phyloP scores from a whole-genome alignment of 2,329 filamentous ascomycete species.

The Teratosphaeria gauchensis region DNA sequence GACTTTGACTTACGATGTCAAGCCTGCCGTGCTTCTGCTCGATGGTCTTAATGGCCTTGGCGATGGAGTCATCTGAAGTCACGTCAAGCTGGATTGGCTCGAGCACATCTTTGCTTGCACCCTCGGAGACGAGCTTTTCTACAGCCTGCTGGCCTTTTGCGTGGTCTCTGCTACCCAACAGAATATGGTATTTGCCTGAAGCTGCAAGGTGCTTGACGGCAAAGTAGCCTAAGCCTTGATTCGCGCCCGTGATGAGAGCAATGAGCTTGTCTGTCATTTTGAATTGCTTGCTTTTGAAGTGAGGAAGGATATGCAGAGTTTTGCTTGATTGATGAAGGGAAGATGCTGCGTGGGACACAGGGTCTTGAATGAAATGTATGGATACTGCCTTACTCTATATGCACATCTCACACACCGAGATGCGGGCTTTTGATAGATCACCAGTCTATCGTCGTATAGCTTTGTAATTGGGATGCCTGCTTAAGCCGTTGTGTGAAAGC shows the following conservation, averaged over 20 bases:
- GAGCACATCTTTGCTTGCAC: conserved; percentile 19
- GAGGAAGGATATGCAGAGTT: no score
- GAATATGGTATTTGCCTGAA: conserved; percentile 31
- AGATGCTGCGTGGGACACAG: background rate
- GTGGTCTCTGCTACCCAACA: conserved; percentile 31
- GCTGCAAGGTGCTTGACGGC: conserved; percentile 31
- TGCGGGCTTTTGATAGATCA: background rate
- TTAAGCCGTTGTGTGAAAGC: no score
- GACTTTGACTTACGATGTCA: conserved; percentile 15
- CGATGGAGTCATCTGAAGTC: conserved; percentile 33
- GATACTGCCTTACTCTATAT: background rate
- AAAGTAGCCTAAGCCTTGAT: conserved; percentile 38
- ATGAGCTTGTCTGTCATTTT: background rate
- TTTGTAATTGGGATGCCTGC: background rate
- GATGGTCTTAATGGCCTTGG: conserved; percentile 25
- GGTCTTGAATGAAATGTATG: background rate
- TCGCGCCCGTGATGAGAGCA: conserved; percentile 33
- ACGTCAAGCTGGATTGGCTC: conserved; percentile 36
- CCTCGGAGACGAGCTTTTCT: conserved; percentile 9
- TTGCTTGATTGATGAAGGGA: background rate
- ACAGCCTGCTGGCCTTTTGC: conserved; percentile 28
- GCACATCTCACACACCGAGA: background rate
- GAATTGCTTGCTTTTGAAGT: background rate
- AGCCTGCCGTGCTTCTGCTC: conserved; percentile 19
- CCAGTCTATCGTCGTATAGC: background rate